phyloP scores from a whole-genome alignment of 768 basidiomycete genomes.

The Russula ochroleuca region DNA sequence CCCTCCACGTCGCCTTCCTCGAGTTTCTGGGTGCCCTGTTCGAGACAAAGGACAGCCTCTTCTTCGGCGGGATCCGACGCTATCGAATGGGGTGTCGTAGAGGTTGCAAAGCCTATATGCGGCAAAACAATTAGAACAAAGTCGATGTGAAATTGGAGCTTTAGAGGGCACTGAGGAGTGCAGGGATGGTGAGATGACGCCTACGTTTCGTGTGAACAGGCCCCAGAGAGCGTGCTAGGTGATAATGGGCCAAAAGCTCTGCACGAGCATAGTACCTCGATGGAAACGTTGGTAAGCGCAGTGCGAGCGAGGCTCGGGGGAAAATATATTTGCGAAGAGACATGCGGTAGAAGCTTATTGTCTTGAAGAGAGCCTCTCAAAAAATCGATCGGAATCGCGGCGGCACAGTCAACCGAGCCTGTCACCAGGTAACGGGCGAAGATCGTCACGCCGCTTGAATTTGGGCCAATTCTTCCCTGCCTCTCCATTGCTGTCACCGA shows the following conservation, averaged over 20 bases:
- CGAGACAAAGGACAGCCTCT: slow-evolving; percentile 74
- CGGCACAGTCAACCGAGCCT: slow-evolving; percentile 5
- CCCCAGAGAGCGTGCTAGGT: not conserved
- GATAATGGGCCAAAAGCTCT: not conserved
- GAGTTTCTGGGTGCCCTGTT: slow-evolving; percentile 77
- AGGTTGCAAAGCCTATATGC: slow-evolving; percentile 68
- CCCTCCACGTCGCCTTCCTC: slow-evolving; percentile 82
- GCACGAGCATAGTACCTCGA: not conserved
- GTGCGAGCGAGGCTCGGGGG: slow-evolving; percentile 19
- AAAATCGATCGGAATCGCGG: not conserved
- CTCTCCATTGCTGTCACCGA: not conserved
- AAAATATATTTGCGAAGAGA: slow-evolving; percentile 13
- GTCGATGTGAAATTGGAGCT: slow-evolving; percentile 20
- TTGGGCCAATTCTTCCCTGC: not conserved
- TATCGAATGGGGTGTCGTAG: slow-evolving; percentile 76
- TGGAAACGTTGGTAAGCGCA: not conserved
- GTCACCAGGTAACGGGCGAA: slow-evolving; percentile 5
- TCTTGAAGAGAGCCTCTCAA: not conserved
- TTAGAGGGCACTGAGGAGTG: not conserved
- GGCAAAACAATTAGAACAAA: slow-evolving; percentile 27
- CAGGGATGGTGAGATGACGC: slow-evolving; percentile 3
- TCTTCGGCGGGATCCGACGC: slow-evolving; percentile 76
- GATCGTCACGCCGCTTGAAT: slow-evolving; percentile 25
- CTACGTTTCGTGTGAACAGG: slow-evolving; percentile 15
- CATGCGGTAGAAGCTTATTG: slow-evolving; percentile 25